Base-by-base conservation (phyloP, 768 basidiomycete species). In the Serendipita sp. region DNA sequence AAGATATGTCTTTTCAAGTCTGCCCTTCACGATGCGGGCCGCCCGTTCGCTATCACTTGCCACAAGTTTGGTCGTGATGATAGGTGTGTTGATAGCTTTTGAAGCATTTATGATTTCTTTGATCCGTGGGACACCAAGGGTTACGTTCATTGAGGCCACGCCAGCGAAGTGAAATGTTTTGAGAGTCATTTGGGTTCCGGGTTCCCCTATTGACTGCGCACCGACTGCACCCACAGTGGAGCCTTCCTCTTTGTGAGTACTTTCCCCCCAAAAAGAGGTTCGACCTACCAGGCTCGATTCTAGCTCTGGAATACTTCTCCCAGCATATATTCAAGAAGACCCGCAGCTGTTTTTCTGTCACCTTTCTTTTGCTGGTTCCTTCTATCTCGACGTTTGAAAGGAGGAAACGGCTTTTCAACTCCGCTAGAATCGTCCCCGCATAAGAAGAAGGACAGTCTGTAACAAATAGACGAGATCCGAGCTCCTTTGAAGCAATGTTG, bases 121-220 rank as follows among this genome's bases (percentile, higher is more conserved):
- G 76, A 99, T 98, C 71, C 96, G 95, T 2, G 96, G 96, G n/a
- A 98, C 96, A 75, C 96, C 96, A 44, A 98, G 83, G 0, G 96
- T 99, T 68, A 99, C 92, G 76, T 97, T 98, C 96, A 98, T 99
- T 44, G 94, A 95, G 5, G 96, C 96, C 67, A 99, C 95, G 77
- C 96, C 96, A 70, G 96, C 96, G 75, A 98, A 99, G 80, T 99
- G 96, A 84, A 99, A 99, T 65, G 96, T 98, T 76, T 98, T 98
- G 68, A 98, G 75, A 1, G 95, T 98, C 96, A 99, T 99, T 73
- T 99, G 96, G 0, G 96, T 99, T 46, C 95, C 96, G 0, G 96
- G 96, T 75, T 99, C 96, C 71, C 96, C 96, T 68, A 99, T 98
- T 1, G 96, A 98, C 72, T 99, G 96, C 3, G 96, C 96, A 3